These are phyloP conservation scores for Paramecium pentaurelia DNA, from an alignment of 73 alveolate species.

Conservation along the genomic window DNA sequence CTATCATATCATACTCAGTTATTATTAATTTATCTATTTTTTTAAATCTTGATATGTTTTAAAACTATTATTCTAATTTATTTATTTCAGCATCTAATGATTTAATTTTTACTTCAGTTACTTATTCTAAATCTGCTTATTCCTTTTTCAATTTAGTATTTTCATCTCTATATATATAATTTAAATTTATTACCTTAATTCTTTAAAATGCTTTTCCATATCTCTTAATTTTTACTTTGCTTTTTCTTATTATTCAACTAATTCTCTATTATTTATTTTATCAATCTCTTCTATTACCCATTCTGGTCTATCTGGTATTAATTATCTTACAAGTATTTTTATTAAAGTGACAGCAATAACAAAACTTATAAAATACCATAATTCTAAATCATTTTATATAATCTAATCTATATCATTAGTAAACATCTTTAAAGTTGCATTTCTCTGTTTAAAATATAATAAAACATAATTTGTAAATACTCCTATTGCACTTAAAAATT, in stretches of 20 bases:
- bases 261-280: background rate
- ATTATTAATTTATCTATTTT: background rate
- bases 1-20: conserved; percentile 16
- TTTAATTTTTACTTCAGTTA: background rate
- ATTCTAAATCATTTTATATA: background rate
- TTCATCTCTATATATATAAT: background rate
- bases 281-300: conserved; percentile 45
- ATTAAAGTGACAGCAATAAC: background rate
- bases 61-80: background rate
- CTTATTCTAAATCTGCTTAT: background rate
- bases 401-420: background rate
- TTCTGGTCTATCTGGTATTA: conserved; percentile 33
- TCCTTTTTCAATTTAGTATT: background rate
- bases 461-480: conserved; percentile 26
- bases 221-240: background rate
- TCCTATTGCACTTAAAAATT: background rate
- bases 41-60: background rate
- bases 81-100: background rate
- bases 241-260: background rate
- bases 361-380: background rate
- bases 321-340: background rate
- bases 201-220: background rate
- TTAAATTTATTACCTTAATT: background rate
- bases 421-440: background rate
- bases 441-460: background rate